These are phyloP conservation scores for Comarum palustre DNA, from an alignment of 306 rosid species.

Conservation along the genomic window DNA sequence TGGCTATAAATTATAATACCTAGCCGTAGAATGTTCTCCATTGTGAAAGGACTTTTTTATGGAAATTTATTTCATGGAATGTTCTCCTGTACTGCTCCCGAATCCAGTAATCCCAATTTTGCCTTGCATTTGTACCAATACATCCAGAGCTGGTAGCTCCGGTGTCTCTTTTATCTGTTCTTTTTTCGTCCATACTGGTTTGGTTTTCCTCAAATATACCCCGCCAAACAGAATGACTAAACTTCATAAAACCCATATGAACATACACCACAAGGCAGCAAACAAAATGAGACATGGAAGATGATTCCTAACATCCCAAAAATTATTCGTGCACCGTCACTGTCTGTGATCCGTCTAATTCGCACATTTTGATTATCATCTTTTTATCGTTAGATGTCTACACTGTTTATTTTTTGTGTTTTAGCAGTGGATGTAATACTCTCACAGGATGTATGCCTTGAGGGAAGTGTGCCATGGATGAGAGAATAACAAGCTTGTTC, in stretches of 20 bases:
- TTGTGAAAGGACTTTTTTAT: conserved; percentile 34
- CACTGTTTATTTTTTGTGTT: too few species aligned
- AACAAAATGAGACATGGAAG: not conserved
- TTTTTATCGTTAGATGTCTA: too few species aligned
- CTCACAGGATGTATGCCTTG: too few species aligned
- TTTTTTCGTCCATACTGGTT: not conserved
- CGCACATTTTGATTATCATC: too few species aligned
- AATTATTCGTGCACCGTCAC: too few species aligned
- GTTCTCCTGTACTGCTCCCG: not conserved
- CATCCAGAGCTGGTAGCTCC: not conserved
- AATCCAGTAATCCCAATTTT: conserved; percentile 10
- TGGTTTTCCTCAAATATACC: not conserved
- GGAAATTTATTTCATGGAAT: conserved; percentile 33
- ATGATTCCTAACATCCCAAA: not conserved
- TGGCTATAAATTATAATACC: conserved; percentile 42
- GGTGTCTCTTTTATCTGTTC: too few species aligned
- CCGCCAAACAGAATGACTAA: too few species aligned
- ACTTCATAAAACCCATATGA: too few species aligned
- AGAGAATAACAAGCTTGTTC: too few species aligned
- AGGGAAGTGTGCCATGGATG: not conserved
- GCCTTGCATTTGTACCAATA: not conserved
- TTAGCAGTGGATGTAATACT: too few species aligned
- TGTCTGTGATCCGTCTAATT: too few species aligned
- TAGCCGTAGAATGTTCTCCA: conserved; percentile 48
- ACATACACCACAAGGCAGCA: not conserved